Conservation (phyloP, 768 basidiomycete genomes). For the Kwoniella sp. region DNA sequence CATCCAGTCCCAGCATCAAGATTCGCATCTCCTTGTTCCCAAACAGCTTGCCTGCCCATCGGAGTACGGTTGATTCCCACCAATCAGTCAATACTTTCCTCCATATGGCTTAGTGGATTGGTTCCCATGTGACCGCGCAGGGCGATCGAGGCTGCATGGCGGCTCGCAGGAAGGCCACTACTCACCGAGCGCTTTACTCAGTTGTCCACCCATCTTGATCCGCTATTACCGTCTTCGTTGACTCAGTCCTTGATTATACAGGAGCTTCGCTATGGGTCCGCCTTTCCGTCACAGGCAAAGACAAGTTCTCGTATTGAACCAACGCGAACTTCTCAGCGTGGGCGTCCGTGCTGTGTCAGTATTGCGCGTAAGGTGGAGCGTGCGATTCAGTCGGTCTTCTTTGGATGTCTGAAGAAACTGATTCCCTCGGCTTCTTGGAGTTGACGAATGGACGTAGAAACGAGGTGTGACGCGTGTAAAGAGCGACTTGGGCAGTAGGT, state of each 20-base stretch:
- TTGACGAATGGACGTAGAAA: too few species aligned
- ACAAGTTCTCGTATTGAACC: too few species aligned
- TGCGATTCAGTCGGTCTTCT: too few species aligned
- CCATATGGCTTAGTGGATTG: too few species aligned
- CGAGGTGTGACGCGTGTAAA: neutral
- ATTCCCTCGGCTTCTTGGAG: too few species aligned
- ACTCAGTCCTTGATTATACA: neutral
- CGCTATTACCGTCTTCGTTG: neutral
- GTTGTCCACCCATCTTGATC: conserved; percentile 50
- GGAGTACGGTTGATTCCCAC: neutral
- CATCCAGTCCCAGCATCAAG: conserved; percentile 95
- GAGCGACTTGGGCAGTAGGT: neutral
- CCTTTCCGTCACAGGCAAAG: neutral
- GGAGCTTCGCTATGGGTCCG: neutral
- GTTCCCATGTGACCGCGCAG: neutral
- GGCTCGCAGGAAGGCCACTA: too few species aligned
- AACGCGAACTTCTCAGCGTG: too few species aligned
- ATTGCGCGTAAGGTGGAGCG: too few species aligned
- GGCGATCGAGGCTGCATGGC: too few species aligned
- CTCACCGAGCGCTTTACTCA: conserved; percentile 55
- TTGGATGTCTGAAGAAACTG: too few species aligned
- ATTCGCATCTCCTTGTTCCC: conserved; percentile 99
- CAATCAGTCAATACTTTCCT: neutral
- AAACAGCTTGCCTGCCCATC: conserved; percentile 75
- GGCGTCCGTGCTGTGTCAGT: too few species aligned